A percentile compares a stretch with the other conserved stretches of the same genome.
These are phyloP conservation scores for Xylaria sp. DNA, from an alignment of 2,329 filamentous ascomycete genomes.

Conservation along the genomic window DNA sequence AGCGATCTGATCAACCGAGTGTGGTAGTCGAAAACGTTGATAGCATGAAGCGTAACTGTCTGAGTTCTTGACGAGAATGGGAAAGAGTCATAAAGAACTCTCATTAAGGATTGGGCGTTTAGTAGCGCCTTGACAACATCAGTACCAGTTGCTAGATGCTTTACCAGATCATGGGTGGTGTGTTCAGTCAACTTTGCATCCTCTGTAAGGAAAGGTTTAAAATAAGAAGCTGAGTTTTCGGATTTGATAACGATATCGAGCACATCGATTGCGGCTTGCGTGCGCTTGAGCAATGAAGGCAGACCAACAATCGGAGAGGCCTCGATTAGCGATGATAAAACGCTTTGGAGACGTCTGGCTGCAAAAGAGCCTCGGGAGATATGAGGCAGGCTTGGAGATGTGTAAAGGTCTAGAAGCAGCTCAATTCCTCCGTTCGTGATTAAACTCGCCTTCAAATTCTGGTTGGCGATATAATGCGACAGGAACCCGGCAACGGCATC, in stretches of 20 bases:
- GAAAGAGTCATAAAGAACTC: constrained; percentile 79
- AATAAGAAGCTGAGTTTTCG: constrained; percentile 71
- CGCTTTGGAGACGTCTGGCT: constrained; percentile 75
- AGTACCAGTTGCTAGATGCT: constrained; percentile 73
- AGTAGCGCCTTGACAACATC: constrained; percentile 81
- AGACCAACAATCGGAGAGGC: constrained; percentile 82
- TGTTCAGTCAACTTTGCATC: constrained; percentile 52
- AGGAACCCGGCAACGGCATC: constrained; percentile 82
- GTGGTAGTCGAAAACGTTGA: constrained; percentile 90
- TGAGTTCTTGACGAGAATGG: constrained; percentile 74
- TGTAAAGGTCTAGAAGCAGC: constrained; percentile 83
- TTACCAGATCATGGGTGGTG: constrained; percentile 49
- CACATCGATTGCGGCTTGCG: constrained; percentile 74
- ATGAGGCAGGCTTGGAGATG: constrained; percentile 81
- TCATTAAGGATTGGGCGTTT: constrained; percentile 79
- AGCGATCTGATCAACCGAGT: constrained; percentile 77
- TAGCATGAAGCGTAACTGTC: constrained; percentile 73
- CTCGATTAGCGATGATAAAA: constrained; percentile 83
- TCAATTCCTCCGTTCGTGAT: constrained; percentile 85
- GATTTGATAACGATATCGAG: constrained; percentile 72
- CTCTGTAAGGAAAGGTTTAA: constrained; percentile 70
- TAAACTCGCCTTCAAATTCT: constrained; percentile 76
- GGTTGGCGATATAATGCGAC: constrained; percentile 77
- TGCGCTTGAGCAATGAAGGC: constrained; percentile 81
- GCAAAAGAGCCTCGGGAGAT: constrained; percentile 75